Conservation (phyloP, 2,329 filamentous ascomycete species). For the Xylariales sp. region DNA sequence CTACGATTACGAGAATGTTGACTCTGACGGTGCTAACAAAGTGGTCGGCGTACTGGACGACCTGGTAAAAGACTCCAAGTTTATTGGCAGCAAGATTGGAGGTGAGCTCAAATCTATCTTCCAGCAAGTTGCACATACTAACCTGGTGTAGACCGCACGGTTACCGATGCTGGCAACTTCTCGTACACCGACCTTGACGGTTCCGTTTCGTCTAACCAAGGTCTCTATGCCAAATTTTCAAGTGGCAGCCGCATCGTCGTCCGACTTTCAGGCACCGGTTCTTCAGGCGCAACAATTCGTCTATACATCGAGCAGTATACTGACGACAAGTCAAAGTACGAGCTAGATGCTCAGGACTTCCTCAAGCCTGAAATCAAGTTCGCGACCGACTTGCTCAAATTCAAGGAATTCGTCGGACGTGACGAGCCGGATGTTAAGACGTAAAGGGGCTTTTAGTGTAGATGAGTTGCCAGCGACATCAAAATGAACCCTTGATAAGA, state of each 20-base stretch:
- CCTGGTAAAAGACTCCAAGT: conserved; percentile 67
- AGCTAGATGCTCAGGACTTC: conserved; percentile 85
- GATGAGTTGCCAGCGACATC: too few relatives aligned
- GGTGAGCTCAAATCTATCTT: too few relatives aligned
- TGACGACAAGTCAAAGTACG: conserved; percentile 71
- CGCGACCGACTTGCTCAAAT: conserved; percentile 78
- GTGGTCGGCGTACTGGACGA: conserved; percentile 77
- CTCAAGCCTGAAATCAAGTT: conserved; percentile 84
- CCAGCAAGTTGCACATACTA: too few relatives aligned
- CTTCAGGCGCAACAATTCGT: conserved; percentile 91
- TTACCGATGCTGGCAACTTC: conserved; percentile 89
- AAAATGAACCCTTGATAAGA: too few relatives aligned
- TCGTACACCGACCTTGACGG: conserved; percentile 98
- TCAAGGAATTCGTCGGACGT: conserved; percentile 89
- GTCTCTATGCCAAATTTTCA: conserved; percentile 89
- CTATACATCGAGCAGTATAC: conserved; percentile 97
- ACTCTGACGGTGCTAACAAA: conserved; percentile 85
- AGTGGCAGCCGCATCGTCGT: conserved; percentile 94
- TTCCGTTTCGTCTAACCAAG: conserved; percentile 92
- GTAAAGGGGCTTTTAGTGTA: too few relatives aligned
- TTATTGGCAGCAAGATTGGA: conserved; percentile 76
- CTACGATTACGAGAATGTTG: conserved; percentile 96
- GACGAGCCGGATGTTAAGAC: conserved; percentile 97
- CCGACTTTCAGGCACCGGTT: conserved; percentile 89
- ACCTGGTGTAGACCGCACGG: conserved; percentile 78